Evolutionary conservation across 306 rosid genomes (phyloP), one percentile per base, ranked within the genome.

Genomic region (Inga oerstediana): DNA sequence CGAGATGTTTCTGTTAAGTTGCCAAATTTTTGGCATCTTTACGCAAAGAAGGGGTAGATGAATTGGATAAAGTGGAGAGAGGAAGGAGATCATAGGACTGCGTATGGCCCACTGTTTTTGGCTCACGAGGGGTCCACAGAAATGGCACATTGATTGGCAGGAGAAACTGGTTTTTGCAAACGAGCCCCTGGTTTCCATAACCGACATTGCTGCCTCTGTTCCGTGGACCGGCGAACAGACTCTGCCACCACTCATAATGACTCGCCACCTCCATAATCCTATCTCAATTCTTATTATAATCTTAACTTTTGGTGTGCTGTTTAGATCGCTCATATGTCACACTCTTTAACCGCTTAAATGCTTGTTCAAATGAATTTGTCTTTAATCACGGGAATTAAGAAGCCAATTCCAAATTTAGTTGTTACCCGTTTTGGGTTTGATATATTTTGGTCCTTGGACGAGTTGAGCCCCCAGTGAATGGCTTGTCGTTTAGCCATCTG

Each of bases 41-140:
- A 32, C 19, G 16, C 45, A 67, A 16, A 8, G 44, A 19, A 37
- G 11, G 72, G 27, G 24, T 17, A 24, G 41, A 10, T 17, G 4
- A 59, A 59, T 1, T 22, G 66, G 66, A 64, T 64, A 64, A 43
- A 39, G 51, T 70, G 74, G 74, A 70, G 74, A 70, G 74, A 70
- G 74, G 41, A 41, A 70, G 8, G 78, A 74, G 37, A 77, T 67
- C 48, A 30, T 75, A 69, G 64, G 54, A n/a, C 20, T 54, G 17
- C 24, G 73, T 30, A 76, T 72, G 80, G 86, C 90, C 90, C 88
- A 35, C 81, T 34, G 87, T 81, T 86, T 86, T 85, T 80, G 9
- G 68, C 15, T 20, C 76, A 45, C 24, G 11, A 22, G 52, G 79
- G 79, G 76, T 83, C 84, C 88, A 86, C 64, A 84, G 79, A 48